Percentiles rank a stretch among this genome's conserved stretches.
phyloP scores from a whole-genome alignment of 495 filamentous ascomycete genomes.

The Neurospora tetraspora region DNA sequence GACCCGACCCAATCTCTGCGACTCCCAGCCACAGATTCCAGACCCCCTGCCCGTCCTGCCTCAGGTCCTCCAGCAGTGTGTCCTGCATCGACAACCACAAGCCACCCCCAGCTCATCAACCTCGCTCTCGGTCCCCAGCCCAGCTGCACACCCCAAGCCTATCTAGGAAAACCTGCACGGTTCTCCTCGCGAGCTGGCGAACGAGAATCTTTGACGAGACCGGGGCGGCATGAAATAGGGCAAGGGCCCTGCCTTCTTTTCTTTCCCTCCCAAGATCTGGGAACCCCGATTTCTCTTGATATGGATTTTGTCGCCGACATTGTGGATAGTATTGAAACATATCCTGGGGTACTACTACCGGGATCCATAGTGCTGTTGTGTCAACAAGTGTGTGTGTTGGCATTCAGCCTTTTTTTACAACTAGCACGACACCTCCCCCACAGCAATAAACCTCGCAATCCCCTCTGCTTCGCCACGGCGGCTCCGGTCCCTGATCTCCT shows the following conservation, averaged over 20 bases:
- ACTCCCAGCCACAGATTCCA: conserved; percentile 10
- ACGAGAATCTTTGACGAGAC: neutral
- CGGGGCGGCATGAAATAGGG: neutral
- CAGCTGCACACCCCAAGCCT: neutral
- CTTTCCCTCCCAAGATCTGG: neutral
- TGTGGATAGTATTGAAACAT: neutral
- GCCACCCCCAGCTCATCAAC: neutral
- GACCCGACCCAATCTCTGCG: conserved; percentile 18
- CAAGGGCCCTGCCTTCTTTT: neutral
- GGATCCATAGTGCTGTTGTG: neutral
- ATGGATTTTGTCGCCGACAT: neutral
- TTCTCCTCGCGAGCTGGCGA: neutral
- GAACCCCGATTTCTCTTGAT: neutral
- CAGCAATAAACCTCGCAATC: neutral
- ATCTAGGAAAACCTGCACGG: neutral
- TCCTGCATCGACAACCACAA: neutral
- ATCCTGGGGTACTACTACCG: neutral
- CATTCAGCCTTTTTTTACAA: neutral
- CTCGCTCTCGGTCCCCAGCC: no score
- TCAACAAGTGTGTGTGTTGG: neutral
- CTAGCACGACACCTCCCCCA: neutral
- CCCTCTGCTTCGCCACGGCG: neutral
- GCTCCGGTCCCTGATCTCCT: neutral
- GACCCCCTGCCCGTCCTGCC: neutral
- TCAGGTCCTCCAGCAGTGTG: neutral